Evolutionary conservation across 75 land plant genomes (phyloP), one percentile per base, ranked within the genome.

Genomic region (Adiantum capillusveneris): DNA sequence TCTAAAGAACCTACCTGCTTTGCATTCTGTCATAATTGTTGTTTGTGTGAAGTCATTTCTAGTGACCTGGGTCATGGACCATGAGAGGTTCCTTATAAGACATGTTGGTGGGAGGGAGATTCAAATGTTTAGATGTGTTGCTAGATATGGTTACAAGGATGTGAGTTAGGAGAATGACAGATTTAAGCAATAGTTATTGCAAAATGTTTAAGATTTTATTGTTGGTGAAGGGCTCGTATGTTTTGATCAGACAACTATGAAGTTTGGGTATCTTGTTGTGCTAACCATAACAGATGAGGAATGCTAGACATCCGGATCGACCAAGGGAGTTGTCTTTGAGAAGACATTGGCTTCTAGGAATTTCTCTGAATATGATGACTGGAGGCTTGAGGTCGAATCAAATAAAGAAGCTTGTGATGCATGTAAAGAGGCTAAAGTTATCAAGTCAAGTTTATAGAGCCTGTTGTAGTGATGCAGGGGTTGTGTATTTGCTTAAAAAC

Each of bases 401-500:
- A n/a, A n/a, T n/a, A n/a, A n/a, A n/a, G n/a, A n/a, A n/a, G n/a
- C n/a, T n/a, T n/a, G n/a, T n/a, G n/a, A n/a, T n/a, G n/a, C n/a
- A n/a, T n/a, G n/a, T n/a, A n/a, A n/a, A n/a, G n/a, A n/a, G n/a
- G n/a, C n/a, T n/a, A n/a, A n/a, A n/a, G n/a, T n/a, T n/a, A n/a
- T n/a, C n/a, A n/a, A n/a, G n/a, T 1, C 24, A 59, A n/a, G 31
- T 29, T 1, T 59, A 31, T 7, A 7, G 68, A 56, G 52, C 36
- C 46, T 39, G 45, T 42, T 59, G 50, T 24, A 27, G 75, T 48
- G 25, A 44, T 31, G 43, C 37, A 0, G 85, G 89, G 0, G 83
- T 88, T 28, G 83, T 77, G n/a, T 80, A 84, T 60, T 26, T 84
- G 7, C 48, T 88, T 12, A 88, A 83, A 1, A 79, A 82, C 22